Conservation (phyloP, 176 grass and related monocot genomes). For the Carex scoparia region DNA sequence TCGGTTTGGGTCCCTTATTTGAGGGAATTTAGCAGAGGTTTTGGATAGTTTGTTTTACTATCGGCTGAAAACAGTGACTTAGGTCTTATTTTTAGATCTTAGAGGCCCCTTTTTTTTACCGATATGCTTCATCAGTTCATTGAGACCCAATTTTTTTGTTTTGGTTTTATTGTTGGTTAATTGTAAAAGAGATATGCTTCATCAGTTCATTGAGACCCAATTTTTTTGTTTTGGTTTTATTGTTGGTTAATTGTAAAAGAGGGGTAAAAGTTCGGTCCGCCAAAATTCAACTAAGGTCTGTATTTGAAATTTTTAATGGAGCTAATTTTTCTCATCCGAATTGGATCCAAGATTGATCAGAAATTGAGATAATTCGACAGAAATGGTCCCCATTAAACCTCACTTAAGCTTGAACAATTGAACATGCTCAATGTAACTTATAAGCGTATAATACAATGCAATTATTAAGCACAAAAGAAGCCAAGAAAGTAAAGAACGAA, state of each 20-base stretch:
- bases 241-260: neutral
- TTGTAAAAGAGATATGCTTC: neutral
- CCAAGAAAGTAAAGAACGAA: neutral
- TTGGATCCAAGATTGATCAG: neutral
- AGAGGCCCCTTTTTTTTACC: neutral
- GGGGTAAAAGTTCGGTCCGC: neutral
- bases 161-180: neutral
- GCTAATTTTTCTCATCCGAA: neutral
- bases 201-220: neutral
- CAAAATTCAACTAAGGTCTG: neutral
- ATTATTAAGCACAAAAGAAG: neutral
- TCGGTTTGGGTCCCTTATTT: constrained; percentile 3
- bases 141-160: neutral
- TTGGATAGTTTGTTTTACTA: neutral
- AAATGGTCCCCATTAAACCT: neutral
- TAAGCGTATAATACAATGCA: neutral
- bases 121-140: neutral
- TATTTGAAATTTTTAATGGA: neutral
- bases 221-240: neutral
- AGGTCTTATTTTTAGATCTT: neutral
- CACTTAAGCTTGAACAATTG: neutral
- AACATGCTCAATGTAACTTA: neutral
- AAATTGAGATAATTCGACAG: neutral
- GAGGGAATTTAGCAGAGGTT: constrained; percentile 4
- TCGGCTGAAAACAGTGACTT: neutral